Evolutionary conservation across 2,329 filamentous ascomycete genomes (phyloP).

Genomic region (Stromatinia cepivora): DNA sequence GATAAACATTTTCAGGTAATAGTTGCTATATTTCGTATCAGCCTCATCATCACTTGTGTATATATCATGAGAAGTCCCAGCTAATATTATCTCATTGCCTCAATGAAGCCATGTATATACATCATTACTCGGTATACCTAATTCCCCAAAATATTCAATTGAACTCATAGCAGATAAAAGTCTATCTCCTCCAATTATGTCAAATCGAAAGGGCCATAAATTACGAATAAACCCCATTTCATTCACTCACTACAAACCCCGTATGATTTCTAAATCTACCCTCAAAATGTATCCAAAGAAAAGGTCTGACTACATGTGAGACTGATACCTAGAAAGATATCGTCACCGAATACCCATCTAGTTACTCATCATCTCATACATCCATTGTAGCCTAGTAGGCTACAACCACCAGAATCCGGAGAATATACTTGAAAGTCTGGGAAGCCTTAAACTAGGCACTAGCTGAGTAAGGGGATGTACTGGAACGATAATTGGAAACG

Average conservation of each 20-base stretch:
- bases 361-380: not conserved
- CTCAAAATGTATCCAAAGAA: not conserved
- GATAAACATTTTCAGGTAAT: not conserved
- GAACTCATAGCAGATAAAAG: not conserved
- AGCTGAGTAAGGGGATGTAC: not conserved
- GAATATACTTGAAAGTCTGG: not conserved
- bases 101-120: too few relatives aligned
- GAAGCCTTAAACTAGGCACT: not conserved
- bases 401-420: not conserved
- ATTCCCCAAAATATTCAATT: not conserved
- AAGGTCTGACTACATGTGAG: not conserved
- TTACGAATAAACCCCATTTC: too few relatives aligned
- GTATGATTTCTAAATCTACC: not conserved
- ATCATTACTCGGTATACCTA: not conserved
- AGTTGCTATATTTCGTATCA: not conserved
- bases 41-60: not conserved
- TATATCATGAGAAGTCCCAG: not conserved
- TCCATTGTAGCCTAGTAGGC: constrained; percentile 15
- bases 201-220: not conserved
- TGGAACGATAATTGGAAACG: not conserved
- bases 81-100: not conserved
- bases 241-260: not conserved
- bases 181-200: not conserved
- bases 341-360: not conserved
- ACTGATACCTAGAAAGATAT: not conserved